Conservation (phyloP, 352 stramenopile genomes). For the Phytophthora rubi region DNA sequence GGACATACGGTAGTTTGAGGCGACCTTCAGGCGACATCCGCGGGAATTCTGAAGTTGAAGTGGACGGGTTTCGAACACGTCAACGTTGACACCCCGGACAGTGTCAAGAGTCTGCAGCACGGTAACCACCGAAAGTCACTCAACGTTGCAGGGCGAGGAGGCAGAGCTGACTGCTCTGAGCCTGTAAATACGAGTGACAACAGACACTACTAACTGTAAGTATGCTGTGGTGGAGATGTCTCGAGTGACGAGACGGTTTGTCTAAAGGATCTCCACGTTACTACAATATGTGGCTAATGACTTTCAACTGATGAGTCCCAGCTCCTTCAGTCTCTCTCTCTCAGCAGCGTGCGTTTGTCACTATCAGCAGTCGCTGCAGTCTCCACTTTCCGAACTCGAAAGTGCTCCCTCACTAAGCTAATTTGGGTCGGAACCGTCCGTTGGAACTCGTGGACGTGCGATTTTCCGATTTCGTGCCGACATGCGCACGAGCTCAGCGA, state of each 20-base stretch:
- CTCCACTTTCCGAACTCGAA: not conserved
- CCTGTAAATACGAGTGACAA: no score
- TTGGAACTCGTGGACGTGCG: not conserved
- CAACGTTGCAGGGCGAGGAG: not conserved
- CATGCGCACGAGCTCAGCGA: conserved; percentile 17
- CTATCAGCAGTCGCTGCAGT: no score
- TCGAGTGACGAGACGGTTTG: no score
- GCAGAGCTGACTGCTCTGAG: not conserved
- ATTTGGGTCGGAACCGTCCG: conserved; percentile 23
- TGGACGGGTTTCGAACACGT: not conserved
- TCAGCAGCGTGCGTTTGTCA: no score
- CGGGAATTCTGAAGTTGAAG: conserved; percentile 3
- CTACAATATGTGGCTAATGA: no score
- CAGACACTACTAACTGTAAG: no score
- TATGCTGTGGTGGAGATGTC: no score
- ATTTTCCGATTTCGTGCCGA: conserved; percentile 5
- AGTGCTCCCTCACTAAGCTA: conserved; percentile 1
- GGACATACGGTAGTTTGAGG: not conserved
- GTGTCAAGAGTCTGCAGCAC: no score
- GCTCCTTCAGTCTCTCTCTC: no score
- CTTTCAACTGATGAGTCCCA: no score
- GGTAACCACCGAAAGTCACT: not conserved
- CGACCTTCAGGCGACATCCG: conserved; percentile 1
- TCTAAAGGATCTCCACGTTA: no score
- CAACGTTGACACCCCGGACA: not conserved